Conservation (phyloP, 108 stramenopile species). For the Fragilaria radians region DNA sequence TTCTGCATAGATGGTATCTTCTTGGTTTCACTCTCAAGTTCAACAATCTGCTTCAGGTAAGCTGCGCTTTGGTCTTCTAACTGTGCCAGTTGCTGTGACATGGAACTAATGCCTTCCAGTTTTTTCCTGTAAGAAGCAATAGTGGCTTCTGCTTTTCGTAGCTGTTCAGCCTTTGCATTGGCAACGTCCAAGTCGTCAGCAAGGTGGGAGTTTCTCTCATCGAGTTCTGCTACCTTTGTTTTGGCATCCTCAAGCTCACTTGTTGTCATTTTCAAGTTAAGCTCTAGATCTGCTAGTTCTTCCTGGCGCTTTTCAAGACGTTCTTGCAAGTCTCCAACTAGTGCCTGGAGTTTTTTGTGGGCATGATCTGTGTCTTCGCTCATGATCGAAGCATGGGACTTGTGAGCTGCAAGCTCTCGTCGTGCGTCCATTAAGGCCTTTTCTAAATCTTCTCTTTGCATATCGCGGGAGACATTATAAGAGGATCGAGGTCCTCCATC, state of each 20-base stretch:
- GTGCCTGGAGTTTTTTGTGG: conserved; percentile 59
- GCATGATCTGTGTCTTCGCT: conserved; percentile 63
- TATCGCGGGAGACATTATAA: conserved; percentile 19
- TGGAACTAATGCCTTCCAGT: conserved; percentile 61
- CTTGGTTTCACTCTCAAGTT: conserved; percentile 71
- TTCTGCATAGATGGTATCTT: conserved; percentile 55
- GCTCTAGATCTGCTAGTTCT: conserved; percentile 53
- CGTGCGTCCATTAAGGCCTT: conserved; percentile 49
- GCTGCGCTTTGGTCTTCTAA: conserved; percentile 70
- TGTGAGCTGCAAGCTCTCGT: conserved; percentile 55
- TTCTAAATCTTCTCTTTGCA: conserved; percentile 39
- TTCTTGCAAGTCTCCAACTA: conserved; percentile 77
- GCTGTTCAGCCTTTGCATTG: conserved; percentile 66
- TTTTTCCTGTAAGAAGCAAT: conserved; percentile 69
- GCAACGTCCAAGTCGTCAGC: conserved; percentile 84
- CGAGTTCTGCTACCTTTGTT: conserved; percentile 50
- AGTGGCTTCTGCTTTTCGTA: conserved; percentile 75
- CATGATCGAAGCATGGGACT: conserved; percentile 40
- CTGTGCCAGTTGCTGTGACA: conserved; percentile 74
- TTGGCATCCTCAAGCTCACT: conserved; percentile 55
- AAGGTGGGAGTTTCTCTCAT: conserved; percentile 63
- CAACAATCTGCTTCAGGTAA: conserved; percentile 76
- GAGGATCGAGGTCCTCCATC: conserved; percentile 22
- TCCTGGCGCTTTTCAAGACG: conserved; percentile 66
- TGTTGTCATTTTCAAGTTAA: conserved; percentile 48